These are phyloP conservation scores for Alternaria sp. DNA, from an alignment of 2,329 filamentous ascomycete genomes.

Conservation along the genomic window DNA sequence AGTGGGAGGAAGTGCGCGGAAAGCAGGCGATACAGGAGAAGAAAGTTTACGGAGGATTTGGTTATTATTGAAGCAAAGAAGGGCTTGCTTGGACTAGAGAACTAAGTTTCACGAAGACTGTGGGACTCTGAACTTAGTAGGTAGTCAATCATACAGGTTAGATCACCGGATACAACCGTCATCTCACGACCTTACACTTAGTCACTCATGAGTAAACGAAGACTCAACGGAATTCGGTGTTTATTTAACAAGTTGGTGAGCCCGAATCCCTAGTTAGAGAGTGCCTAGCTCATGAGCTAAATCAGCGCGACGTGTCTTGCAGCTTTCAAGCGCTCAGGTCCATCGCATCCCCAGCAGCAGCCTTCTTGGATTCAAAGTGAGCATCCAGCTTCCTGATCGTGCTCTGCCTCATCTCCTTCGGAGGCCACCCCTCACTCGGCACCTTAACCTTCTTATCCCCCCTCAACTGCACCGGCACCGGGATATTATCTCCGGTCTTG, in stretches of 20 bases:
- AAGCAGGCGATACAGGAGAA: background rate
- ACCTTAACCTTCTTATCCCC: conserved; percentile 54
- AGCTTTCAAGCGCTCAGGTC: background rate
- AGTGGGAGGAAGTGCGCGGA: background rate
- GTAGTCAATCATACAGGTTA: too few relatives aligned
- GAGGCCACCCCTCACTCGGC: conserved; percentile 7
- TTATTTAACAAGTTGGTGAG: too few relatives aligned
- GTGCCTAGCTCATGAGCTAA: background rate
- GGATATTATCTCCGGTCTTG: conserved; percentile 58
- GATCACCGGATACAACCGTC: too few relatives aligned
- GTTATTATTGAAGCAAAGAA: too few relatives aligned
- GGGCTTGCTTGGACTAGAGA: too few relatives aligned
- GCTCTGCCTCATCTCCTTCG: background rate
- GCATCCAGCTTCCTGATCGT: conserved; percentile 7
- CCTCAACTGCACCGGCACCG: conserved; percentile 57
- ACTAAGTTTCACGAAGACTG: too few relatives aligned
- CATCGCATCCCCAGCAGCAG: background rate
- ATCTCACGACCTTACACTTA: too few relatives aligned
- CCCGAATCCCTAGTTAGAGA: too few relatives aligned
- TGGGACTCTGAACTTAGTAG: too few relatives aligned
- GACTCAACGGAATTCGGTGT: too few relatives aligned
- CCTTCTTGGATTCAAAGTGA: background rate
- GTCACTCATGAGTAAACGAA: too few relatives aligned
- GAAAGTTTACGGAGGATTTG: too few relatives aligned
- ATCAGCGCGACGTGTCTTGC: accelerated